A percentile compares a stretch with the other conserved stretches of the same genome.
phyloP scores from a whole-genome alignment of 2,329 filamentous ascomycete species.

The Stagonosporopsis rhizophila region DNA sequence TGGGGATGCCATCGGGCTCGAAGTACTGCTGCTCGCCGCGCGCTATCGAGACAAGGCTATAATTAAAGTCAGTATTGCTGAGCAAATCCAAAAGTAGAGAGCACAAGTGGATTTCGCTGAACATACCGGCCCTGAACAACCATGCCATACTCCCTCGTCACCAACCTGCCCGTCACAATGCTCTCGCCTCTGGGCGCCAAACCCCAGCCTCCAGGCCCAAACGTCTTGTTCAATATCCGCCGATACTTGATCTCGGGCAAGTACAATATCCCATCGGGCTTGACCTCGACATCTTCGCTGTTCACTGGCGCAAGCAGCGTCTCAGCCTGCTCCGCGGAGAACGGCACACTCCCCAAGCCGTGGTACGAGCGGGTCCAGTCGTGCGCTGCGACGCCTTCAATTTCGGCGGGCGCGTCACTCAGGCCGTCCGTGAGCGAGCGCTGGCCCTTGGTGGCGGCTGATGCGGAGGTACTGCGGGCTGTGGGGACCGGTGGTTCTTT shows the following conservation, averaged over 20 bases:
- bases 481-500: constrained; percentile 47
- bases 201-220: constrained; percentile 96
- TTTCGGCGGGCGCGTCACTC: constrained; percentile 56
- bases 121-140: constrained; percentile 84
- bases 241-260: constrained; percentile 98
- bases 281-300: constrained; percentile 87
- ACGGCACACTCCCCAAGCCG: constrained; percentile 74
- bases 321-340: constrained; percentile 71
- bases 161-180: constrained; percentile 78
- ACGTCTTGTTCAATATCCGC: constrained; percentile 85
- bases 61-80: not conserved
- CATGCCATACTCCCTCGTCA: constrained; percentile 92
- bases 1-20: constrained; percentile 85
- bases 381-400: constrained; percentile 62
- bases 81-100: not conserved
- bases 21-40: constrained; percentile 97
- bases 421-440: constrained; percentile 60
- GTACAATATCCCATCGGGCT: constrained; percentile 96
- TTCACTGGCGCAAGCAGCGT: constrained; percentile 73
- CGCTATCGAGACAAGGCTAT: constrained; percentile 86
- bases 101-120: not conserved
- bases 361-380: constrained; percentile 89
- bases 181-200: constrained; percentile 86
- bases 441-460: constrained; percentile 33
- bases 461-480: constrained; percentile 36